Evolutionary conservation across 2,329 filamentous ascomycete species (phyloP), one percentile per base, ranked within the genome.

Genomic region (Davidsoniella neocaledoniae): DNA sequence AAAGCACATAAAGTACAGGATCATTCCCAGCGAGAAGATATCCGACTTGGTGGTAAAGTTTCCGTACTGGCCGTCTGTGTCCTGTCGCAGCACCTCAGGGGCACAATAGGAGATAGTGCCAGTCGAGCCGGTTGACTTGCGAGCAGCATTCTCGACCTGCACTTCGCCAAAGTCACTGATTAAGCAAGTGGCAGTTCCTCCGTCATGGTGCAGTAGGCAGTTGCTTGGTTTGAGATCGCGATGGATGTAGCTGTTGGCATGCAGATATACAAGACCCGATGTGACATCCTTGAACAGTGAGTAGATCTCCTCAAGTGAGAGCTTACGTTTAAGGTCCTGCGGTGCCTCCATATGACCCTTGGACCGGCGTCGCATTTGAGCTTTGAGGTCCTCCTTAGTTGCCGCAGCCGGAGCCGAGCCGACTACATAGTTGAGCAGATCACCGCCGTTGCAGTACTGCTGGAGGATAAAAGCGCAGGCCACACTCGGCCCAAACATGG

Each of bases 141-240:
- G 79, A 14, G 79, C 77, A 0, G 77, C 76, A 58, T 90, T 83
- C 56, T 88, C 84, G 2, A 80, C 74, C 61, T 98, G 93, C 0
- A 96, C 90, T 63, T 98, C 91, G 39, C 93, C 91, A 66, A 98
- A 98, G 62, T 98, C 91, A 62, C 90, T 96, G 51, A 98, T 94
- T 14, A 98, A 70, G 43, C 94, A 94, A 48, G 74, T 76, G 9
- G 87, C 68, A 39, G 79, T 80, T 44, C 73, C 74, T 21, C 80
- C 82, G 53, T 81, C 83, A 29, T 75, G 75, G 59, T 96, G 88
- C 1, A 98, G 67, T 2, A 98, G 72, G 58, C 93, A 98, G 58
- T 98, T 98, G 62, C 83, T 91, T 2, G 91, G 91, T 63, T 98
- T 98, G 23, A 98, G 71, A 62, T 98, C 91, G 50, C 91, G 80